Conservation (phyloP, 2,329 filamentous ascomycete genomes). For the Spiromastix sp. region DNA sequence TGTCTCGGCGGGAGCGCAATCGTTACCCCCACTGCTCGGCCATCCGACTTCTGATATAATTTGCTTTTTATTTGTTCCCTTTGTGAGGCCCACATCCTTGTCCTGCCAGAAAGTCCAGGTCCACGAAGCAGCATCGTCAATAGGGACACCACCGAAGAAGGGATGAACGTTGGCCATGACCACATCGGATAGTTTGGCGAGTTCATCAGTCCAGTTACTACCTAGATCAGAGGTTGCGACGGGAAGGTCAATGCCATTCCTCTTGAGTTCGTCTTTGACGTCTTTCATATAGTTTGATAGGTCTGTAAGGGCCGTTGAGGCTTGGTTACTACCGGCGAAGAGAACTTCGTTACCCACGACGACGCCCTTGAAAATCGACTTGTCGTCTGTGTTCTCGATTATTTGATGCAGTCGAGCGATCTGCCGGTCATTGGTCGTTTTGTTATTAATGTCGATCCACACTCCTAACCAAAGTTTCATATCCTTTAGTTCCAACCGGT, state of each 20-base stretch:
- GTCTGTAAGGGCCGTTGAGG: conserved; percentile 54
- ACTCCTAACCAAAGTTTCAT: conserved; percentile 93
- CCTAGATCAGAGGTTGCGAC: conserved; percentile 84
- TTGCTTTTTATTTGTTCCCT: conserved; percentile 52
- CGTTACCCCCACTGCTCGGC: conserved; percentile 71
- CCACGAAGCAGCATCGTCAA: conserved; percentile 62
- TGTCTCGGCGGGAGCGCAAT: conserved; percentile 52
- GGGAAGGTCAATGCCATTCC: conserved; percentile 56
- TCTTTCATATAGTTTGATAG: conserved; percentile 55
- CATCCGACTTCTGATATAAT: conserved; percentile 88
- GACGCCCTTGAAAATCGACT: conserved; percentile 47
- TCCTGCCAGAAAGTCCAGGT: conserved; percentile 71
- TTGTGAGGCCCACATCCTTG: conserved; percentile 57
- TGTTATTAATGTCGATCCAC: conserved; percentile 73
- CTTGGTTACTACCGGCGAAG: conserved; percentile 36
- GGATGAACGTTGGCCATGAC: conserved; percentile 97
- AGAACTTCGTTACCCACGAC: conserved; percentile 56
- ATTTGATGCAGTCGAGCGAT: conserved; percentile 75
- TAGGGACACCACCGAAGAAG: conserved; percentile 75
- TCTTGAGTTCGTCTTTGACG: conserved; percentile 63
- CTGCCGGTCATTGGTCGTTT: conserved; percentile 79
- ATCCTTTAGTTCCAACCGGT: conserved; percentile 57
- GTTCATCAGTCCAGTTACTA: conserved; percentile 65
- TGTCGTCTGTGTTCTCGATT: conserved; percentile 45
- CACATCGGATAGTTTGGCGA: conserved; percentile 65